Evolutionary conservation across 177 flowering plant species (phyloP), one percentile per base, ranked within the genome.

Genomic region (Vitis hybrid): DNA sequence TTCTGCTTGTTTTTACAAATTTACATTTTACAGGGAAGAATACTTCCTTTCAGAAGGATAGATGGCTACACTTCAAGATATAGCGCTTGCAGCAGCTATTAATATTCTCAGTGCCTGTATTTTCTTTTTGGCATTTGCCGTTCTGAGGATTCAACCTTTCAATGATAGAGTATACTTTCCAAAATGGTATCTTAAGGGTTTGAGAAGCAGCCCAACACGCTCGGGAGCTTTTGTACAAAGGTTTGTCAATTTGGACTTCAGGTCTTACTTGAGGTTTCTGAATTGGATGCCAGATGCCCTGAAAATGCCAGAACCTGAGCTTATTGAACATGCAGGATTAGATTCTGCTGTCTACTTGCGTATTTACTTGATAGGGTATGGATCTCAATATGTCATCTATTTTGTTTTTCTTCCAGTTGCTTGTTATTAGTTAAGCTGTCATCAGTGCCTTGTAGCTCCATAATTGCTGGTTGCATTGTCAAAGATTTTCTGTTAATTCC

Each of bases 281-380:
- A 88, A 87, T 74, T 91, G 97, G 97, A 83, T 88, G 84, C 94
- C 93, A 1, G 92, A 75, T 55, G 94, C 97, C 1, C 59, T 91
- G 62, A 77, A 67, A 75, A 90, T 91, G 94, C 97, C 97, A 2
- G 92, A 91, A 76, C 84, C 80, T 48, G 94, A 91, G 85, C 87
- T 91, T 46, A 85, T 90, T 74, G 90, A 88, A 1, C 95, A 91
- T 76, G 97, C 97, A 0, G 94, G 94, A n/a, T 75, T 91, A 80
- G 97, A 91, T 79, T 91, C 94, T 49, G 97, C 85, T 18, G 93
- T 86, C 46, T 90, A 90, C 73, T 80, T 91, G 76, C 72, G 95
- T 62, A 91, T 91, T 60, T 91, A 91, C 81, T 82, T 90, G 86
- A 74, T 86, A 49, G 97, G 94, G 97, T 91, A 81, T 55, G 75